Base-by-base conservation (phyloP, 2,329 filamentous ascomycete genomes). In the Arthrinium puccinioides region DNA sequence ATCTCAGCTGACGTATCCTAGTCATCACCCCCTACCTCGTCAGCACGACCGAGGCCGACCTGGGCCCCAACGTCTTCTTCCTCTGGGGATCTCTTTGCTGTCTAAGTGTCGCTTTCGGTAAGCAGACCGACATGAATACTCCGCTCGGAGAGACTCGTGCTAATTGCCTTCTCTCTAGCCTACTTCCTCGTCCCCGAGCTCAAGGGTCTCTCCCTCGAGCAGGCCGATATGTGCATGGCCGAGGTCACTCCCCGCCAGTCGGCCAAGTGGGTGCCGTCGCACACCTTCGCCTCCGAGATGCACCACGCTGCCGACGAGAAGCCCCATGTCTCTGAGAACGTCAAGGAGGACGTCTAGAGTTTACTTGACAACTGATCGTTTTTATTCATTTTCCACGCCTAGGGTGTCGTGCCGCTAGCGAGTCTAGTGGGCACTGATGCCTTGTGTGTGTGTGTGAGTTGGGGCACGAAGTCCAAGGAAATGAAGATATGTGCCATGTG, bases 11-110 rank as follows among this genome's bases (percentile, higher is more conserved):
- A 34, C 10, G 7, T 16, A 19, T 14, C 15, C 13, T 28, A 27
- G 73, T 87, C 58, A 84, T 87, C 61, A 82, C 76, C n/a, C 81
- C 81, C 10, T 84, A 82, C 70, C 79, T 85, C 65, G 71, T 79
- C 30, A 73, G 71, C 43, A 51, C 61, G 27, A 66, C 75, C 43
- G 62, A 74, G 44, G 81, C 78, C 45, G 79, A 87, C 62, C 66
- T 88, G 40, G 73, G 71, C 52, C 72, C 80, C 21, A 78, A 74
- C 51, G 79, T 86, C 49, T 86, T 86, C 75, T 86, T 84, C 67
- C 68, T 86, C 56, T 87, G 82, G 82, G 82, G 82, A 30, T 68
- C 66, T 28, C 77, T 84, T 42, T 86, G 82, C 69, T 63, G 65
- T 8, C 55, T 57, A 42, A 72, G 73, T 38, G 67, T 76, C 34